phyloP scores from a whole-genome alignment of 2,329 filamentous ascomycete species.

The Keithomyces neogunnii region DNA sequence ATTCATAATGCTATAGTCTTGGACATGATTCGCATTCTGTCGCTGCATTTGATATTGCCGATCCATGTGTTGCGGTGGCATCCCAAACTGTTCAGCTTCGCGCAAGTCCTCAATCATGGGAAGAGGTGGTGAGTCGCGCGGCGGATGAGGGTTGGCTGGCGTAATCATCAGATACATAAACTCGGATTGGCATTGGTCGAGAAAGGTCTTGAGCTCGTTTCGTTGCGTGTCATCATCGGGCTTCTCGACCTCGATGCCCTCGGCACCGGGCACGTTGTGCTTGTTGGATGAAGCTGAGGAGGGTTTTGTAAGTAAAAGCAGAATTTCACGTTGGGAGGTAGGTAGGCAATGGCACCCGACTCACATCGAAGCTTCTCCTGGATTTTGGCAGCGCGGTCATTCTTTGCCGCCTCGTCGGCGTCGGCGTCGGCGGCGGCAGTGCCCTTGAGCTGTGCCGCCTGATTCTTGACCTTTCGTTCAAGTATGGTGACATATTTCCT shows the following conservation, averaged over 20 bases:
- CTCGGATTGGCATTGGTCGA: slow-evolving; percentile 57
- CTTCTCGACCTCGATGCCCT: slow-evolving; percentile 37
- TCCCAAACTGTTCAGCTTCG: slow-evolving; percentile 43
- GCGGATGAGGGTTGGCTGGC: slow-evolving; percentile 55
- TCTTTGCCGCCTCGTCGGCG: slow-evolving; percentile 35
- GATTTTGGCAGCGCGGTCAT: slow-evolving; percentile 44
- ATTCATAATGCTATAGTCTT: slow-evolving; percentile 42
- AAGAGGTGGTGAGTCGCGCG: slow-evolving; percentile 52
- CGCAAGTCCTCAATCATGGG: slow-evolving; percentile 52
- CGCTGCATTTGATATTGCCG: slow-evolving; percentile 30
- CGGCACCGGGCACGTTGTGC: slow-evolving; percentile 32
- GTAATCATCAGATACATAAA: slow-evolving; percentile 62
- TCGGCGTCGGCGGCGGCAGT: slow-evolving; percentile 26
- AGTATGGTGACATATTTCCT: slow-evolving; percentile 87
- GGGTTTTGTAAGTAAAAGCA: background rate
- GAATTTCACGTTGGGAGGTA: too few relatives aligned
- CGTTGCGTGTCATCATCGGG: slow-evolving; percentile 43
- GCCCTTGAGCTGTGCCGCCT: slow-evolving; percentile 62
- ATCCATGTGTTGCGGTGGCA: slow-evolving; percentile 35
- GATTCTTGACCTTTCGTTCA: slow-evolving; percentile 78
- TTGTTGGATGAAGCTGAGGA: slow-evolving; percentile 33
- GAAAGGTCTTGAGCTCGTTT: slow-evolving; percentile 48
- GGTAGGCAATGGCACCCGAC: slow-evolving; percentile 7
- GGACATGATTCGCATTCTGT: slow-evolving; percentile 47
- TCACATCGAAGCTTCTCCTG: slow-evolving; percentile 49